Conservation (phyloP, 768 basidiomycete species). For the Boletus sp. region DNA sequence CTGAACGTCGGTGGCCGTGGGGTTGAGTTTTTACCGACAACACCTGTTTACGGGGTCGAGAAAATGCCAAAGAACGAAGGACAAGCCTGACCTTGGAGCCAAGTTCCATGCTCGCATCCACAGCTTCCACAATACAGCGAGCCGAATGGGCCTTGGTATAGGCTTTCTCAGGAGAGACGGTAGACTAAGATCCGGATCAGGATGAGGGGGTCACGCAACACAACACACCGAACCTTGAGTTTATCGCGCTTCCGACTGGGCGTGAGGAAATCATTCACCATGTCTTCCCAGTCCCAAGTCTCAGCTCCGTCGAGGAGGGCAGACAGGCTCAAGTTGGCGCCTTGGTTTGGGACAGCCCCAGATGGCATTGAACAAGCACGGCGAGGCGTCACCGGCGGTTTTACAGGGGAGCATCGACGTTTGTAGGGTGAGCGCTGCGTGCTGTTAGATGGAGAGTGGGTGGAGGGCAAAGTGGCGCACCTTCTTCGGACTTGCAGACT, state of each 20-base stretch:
- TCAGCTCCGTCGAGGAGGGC: conserved; percentile 61
- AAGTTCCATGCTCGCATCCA: conserved; percentile 36
- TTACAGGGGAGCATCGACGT: conserved; percentile 19
- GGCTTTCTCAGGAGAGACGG: conserved; percentile 5
- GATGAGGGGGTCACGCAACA: neutral
- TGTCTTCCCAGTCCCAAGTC: conserved; percentile 66
- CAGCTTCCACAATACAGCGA: conserved; percentile 52
- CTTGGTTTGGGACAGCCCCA: neutral
- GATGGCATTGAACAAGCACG: conserved; percentile 11
- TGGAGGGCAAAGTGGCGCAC: neutral
- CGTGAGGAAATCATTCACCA: conserved; percentile 45
- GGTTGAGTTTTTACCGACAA: conserved; percentile 47
- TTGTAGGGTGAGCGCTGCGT: conserved; percentile 12
- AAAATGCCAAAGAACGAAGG: neutral
- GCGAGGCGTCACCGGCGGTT: conserved; percentile 7
- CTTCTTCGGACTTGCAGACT: conserved; percentile 29
- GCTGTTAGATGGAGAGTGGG: neutral
- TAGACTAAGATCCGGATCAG: conserved; percentile 14
- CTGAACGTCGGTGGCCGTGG: conserved; percentile 38
- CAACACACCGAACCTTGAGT: conserved; percentile 16
- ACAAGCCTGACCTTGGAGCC: conserved; percentile 20
- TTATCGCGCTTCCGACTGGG: conserved; percentile 38
- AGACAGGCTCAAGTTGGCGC: conserved; percentile 41
- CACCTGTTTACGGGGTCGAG: conserved; percentile 33
- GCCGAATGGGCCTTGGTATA: conserved; percentile 41